A percentile compares a stretch with the other conserved stretches of the same genome.
Evolutionary conservation across 2,329 filamentous ascomycete genomes (phyloP).

Genomic region (Emericellopsis atlantica): DNA sequence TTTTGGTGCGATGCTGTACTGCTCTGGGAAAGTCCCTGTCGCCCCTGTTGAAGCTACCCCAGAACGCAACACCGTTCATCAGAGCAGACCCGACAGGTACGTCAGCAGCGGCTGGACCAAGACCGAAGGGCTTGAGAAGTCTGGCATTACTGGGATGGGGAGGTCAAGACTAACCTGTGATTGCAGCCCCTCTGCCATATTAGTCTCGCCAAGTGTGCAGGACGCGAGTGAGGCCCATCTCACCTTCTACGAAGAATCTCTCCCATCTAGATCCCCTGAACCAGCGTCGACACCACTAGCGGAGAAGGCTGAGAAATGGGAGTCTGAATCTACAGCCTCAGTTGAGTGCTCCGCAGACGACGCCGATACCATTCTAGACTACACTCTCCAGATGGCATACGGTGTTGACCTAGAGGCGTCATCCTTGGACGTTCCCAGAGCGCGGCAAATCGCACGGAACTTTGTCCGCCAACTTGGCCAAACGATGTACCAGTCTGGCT

Average conservation of each 20-base stretch:
- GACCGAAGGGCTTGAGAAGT: no score
- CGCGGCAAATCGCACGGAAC: constrained; percentile 16
- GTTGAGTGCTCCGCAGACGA: constrained; percentile 20
- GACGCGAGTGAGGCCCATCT: constrained; percentile 4
- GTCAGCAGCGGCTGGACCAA: no score
- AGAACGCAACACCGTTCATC: no score
- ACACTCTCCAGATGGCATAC: constrained; percentile 22
- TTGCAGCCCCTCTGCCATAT: constrained; percentile 2
- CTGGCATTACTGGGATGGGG: neutral
- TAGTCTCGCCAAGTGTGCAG: constrained; percentile 3
- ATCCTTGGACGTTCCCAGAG: constrained; percentile 11
- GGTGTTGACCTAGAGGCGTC: constrained; percentile 21
- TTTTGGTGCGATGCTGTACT: neutral
- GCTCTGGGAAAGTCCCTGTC: no score
- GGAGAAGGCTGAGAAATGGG: constrained; percentile 4
- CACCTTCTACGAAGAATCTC: constrained; percentile 1
- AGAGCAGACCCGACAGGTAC: no score
- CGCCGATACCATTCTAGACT: constrained; percentile 19
- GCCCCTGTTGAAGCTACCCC: no score
- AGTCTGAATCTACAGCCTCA: constrained; percentile 10
- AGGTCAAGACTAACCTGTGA: neutral
- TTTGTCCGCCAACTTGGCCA: constrained; percentile 19
- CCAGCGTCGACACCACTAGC: constrained; percentile 2
- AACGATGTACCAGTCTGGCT: constrained; percentile 16
- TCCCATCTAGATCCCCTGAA: constrained; percentile 2